phyloP scores from a whole-genome alignment of 1,284 basidiomycete genomes.

The Fistulinella cinereoalba region DNA sequence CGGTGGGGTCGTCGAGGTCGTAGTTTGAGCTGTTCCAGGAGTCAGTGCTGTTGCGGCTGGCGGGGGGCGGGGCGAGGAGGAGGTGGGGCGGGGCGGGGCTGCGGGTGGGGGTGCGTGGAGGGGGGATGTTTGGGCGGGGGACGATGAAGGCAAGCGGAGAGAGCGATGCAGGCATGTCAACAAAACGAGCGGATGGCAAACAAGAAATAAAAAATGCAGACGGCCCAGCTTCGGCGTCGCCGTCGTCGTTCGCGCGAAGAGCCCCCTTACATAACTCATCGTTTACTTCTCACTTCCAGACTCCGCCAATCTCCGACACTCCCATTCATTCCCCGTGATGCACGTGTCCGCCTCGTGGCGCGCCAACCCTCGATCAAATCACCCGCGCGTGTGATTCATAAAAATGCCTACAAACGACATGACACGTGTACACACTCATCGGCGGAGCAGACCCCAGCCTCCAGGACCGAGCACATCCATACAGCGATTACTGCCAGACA shows the following conservation, averaged over 20 bases:
- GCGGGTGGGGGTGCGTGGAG: constrained; percentile 49
- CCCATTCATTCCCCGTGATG: no score
- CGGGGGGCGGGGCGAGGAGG: constrained; percentile 46
- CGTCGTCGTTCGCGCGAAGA: constrained; percentile 25
- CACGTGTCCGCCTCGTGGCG: constrained; percentile 29
- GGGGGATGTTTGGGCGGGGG: constrained; percentile 43
- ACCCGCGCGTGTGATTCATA: constrained; percentile 17
- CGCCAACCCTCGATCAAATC: constrained; percentile 21
- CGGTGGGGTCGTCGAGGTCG: constrained; percentile 54
- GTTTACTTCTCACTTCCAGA: constrained; percentile 19
- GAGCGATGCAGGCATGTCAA: constrained; percentile 36
- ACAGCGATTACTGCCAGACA: no score
- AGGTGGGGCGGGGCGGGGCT: constrained; percentile 46
- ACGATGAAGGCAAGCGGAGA: constrained; percentile 54
- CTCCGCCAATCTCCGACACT: constrained; percentile 18
- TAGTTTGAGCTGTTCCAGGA: constrained; percentile 79
- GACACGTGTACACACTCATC: constrained; percentile 20
- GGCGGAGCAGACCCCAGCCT: constrained; percentile 2
- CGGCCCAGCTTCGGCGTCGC: constrained; percentile 16
- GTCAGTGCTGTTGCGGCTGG: constrained; percentile 69
- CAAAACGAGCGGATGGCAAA: constrained; percentile 31
- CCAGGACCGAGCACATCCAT: constrained; percentile 9
- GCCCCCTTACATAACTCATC: constrained; percentile 21
- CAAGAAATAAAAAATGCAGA: constrained; percentile 27
- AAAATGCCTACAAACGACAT: constrained; percentile 2